phyloP scores from a whole-genome alignment of 805 yeast genomes.

The Myxozyma nipponensis region DNA sequence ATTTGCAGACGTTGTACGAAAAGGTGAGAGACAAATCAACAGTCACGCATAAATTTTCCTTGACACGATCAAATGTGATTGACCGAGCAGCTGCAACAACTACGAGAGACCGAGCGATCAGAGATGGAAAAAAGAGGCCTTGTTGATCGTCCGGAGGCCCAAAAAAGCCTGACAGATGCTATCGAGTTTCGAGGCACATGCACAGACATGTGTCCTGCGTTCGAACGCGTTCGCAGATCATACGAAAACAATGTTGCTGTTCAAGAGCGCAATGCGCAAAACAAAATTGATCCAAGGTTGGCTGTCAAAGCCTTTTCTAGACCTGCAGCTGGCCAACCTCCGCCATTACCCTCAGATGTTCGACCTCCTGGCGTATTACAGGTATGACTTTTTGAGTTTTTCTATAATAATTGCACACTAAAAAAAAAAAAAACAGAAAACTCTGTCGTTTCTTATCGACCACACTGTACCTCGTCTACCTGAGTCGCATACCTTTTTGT shows the following conservation, averaged over 20 bases:
- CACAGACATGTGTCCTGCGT: conserved; percentile 89
- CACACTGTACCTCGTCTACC: conserved; percentile 65
- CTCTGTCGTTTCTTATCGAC: conserved; percentile 69
- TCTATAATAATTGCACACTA: too few species aligned
- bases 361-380: conserved; percentile 77
- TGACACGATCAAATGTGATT: background rate
- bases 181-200: conserved; percentile 85
- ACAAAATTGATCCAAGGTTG: conserved; percentile 51
- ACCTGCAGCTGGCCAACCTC: conserved; percentile 98
- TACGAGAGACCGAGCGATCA: conserved; percentile 28
- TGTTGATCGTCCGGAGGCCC: conserved; percentile 81
- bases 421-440: too few species aligned
- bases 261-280: conserved; percentile 67
- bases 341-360: conserved; percentile 95
- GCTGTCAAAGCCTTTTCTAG: conserved; percentile 92
- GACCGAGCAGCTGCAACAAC: conserved; percentile 15
- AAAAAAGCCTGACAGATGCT: conserved; percentile 83
- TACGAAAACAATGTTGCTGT: conserved; percentile 81
- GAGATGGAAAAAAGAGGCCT: conserved; percentile 46
- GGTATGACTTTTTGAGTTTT: conserved; percentile 11
- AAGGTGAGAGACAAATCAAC: too few species aligned
- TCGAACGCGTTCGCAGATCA: conserved; percentile 82
- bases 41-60: too few species aligned
- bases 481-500: conserved; percentile 79
- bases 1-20: conserved; percentile 70